A percentile compares a stretch with the other conserved stretches of the same genome.
phyloP scores from a whole-genome alignment of 192 early-diverging fungal species.

The Thamnidium elegans region DNA sequence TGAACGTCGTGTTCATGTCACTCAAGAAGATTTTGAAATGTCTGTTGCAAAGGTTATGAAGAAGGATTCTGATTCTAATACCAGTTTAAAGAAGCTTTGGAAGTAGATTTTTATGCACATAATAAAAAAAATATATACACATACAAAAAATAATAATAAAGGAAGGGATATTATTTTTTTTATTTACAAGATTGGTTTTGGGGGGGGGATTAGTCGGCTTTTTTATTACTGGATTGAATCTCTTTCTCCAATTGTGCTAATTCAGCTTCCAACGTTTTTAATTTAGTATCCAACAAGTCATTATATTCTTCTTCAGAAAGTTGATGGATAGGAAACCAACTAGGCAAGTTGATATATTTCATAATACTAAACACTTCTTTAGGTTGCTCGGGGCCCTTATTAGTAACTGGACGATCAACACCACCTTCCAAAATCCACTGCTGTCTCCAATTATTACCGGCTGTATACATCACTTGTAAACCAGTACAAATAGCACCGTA shows the following conservation, averaged over 20 bases:
- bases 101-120: constrained; percentile 58
- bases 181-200: background rate
- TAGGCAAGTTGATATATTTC: constrained; percentile 49
- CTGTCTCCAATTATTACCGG: constrained; percentile 50
- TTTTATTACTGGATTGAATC: constrained; percentile 13
- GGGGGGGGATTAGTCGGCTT: too few relatives aligned
- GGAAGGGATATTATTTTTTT: background rate
- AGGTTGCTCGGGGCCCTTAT: background rate
- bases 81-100: constrained; percentile 96
- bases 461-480: constrained; percentile 45
- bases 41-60: constrained; percentile 98
- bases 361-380: constrained; percentile 22
- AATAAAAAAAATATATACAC: background rate
- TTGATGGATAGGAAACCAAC: constrained; percentile 61
- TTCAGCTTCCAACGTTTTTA: constrained; percentile 43
- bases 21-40: constrained; percentile 99
- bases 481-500: constrained; percentile 50
- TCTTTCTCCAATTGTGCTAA: constrained; percentile 37
- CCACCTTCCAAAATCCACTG: constrained; percentile 42
- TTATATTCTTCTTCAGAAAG: constrained; percentile 63
- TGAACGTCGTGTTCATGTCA: constrained; percentile 97
- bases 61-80: constrained; percentile 97
- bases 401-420: background rate
- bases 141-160: background rate
- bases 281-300: constrained; percentile 42